These are phyloP conservation scores for Globisporangium mamillatum DNA, from an alignment of 352 stramenopile species.

Conservation along the genomic window DNA sequence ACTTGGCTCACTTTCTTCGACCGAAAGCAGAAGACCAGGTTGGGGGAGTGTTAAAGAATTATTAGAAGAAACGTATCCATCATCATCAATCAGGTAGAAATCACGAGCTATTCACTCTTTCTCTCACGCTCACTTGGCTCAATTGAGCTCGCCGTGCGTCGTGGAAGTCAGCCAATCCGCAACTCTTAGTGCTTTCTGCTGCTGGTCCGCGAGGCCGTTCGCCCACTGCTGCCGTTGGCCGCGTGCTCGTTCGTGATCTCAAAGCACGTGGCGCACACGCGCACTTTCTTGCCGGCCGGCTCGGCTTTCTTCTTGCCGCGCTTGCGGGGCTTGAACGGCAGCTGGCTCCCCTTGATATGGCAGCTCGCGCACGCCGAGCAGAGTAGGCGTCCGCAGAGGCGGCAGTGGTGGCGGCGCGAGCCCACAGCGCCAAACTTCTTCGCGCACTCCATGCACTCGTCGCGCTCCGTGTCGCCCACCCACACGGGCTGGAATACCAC, in stretches of 20 bases:
- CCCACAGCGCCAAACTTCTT: constrained; percentile 48
- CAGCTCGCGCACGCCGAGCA: constrained; percentile 47
- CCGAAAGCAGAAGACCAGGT: constrained; percentile 1
- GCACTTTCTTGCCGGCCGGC: constrained; percentile 48
- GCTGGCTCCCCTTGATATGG: constrained; percentile 31
- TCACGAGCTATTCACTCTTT: not conserved
- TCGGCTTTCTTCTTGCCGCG: constrained; percentile 53
- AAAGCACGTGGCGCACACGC: constrained; percentile 75
- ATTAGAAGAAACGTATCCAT: not conserved
- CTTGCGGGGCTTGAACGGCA: constrained; percentile 45
- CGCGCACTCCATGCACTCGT: constrained; percentile 53
- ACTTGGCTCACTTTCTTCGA: constrained; percentile 2
- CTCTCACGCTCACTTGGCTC: not conserved
- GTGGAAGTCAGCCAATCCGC: not conserved
- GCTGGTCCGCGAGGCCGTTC: constrained; percentile 13
- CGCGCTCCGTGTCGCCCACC: constrained; percentile 46
- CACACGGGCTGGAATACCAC: constrained; percentile 43
- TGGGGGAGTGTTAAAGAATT: not conserved
- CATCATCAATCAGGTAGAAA: not conserved
- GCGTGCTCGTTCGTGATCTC: constrained; percentile 25
- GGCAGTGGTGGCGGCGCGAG: constrained; percentile 54
- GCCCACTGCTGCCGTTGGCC: not conserved
- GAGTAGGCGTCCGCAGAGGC: constrained; percentile 51
- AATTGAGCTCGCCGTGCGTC: not conserved
- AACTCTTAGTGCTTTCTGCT: constrained; percentile 3